Conservation (phyloP, 2,329 filamentous ascomycete genomes). For the Tolypocladium pustulatum region DNA sequence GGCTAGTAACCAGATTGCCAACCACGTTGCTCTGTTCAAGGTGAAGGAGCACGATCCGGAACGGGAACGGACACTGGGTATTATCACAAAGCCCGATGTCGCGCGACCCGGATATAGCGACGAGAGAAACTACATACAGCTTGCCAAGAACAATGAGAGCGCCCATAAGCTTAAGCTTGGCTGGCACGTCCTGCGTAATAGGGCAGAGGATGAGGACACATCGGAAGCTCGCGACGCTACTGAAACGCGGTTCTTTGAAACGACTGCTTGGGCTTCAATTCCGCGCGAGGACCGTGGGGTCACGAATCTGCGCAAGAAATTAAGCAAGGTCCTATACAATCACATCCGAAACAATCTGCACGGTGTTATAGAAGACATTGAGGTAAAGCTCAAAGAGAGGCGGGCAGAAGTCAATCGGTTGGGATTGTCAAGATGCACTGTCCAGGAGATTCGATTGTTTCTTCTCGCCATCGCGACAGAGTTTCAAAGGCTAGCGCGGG, state of each 20-base stretch:
- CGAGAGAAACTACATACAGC: slow-evolving; percentile 23
- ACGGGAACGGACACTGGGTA: slow-evolving; percentile 38
- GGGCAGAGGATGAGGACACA: slow-evolving; percentile 20
- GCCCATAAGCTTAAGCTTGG: slow-evolving; percentile 25
- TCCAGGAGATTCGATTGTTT: slow-evolving; percentile 18
- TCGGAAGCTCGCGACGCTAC: slow-evolving; percentile 15
- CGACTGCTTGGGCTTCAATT: slow-evolving; percentile 14
- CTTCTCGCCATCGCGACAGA: slow-evolving; percentile 22
- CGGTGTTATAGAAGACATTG: slow-evolving; percentile 15
- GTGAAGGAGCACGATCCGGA: slow-evolving; percentile 31
- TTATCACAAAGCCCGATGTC: slow-evolving; percentile 46
- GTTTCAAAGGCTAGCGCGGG: slow-evolving; percentile 20
- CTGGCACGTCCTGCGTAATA: slow-evolving; percentile 45
- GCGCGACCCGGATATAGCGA: slow-evolving; percentile 24
- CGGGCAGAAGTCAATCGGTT: slow-evolving; percentile 8
- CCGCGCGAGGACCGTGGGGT: slow-evolving; percentile 23
- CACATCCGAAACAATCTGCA: slow-evolving; percentile 17
- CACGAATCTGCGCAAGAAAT: slow-evolving; percentile 19
- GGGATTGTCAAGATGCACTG: slow-evolving; percentile 9
- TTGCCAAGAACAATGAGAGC: slow-evolving; percentile 15
- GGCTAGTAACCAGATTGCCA: slow-evolving; percentile 36
- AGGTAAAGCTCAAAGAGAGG: slow-evolving; percentile 9
- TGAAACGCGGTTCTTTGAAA: slow-evolving; percentile 21
- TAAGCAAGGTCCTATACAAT: slow-evolving; percentile 19
- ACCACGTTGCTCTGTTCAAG: slow-evolving; percentile 38